Conservation (phyloP, 2,329 filamentous ascomycete genomes). For the Phaeoacremonium minimum region DNA sequence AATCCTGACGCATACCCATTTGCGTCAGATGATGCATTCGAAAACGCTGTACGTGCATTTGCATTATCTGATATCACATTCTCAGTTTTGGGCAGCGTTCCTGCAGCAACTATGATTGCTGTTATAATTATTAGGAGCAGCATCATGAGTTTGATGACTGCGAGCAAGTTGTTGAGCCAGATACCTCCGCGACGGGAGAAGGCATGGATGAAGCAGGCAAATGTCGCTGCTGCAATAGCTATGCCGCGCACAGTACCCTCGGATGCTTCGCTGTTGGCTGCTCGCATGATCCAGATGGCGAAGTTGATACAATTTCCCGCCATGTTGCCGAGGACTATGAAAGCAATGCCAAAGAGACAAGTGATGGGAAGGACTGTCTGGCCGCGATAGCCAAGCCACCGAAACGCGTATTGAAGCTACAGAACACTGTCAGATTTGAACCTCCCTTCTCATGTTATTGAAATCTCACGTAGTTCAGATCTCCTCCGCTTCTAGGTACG, state of each 20-base stretch:
- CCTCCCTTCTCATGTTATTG: background rate
- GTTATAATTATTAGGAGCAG: conserved; percentile 36
- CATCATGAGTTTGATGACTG: conserved; percentile 41
- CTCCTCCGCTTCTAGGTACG: conserved; percentile 39
- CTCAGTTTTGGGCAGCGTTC: conserved; percentile 12
- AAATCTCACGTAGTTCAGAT: conserved; percentile 35
- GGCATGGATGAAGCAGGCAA: conserved; percentile 43
- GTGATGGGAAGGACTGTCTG: conserved; percentile 32
- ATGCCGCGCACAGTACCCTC: conserved; percentile 38
- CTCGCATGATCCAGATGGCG: conserved; percentile 31
- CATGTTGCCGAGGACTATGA: conserved; percentile 42
- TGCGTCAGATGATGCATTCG: conserved; percentile 10
- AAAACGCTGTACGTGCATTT: conserved; percentile 11
- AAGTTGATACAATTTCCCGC: conserved; percentile 44
- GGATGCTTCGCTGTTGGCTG: conserved; percentile 25
- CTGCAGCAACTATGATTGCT: conserved; percentile 24
- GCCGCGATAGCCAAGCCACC: conserved; percentile 25
- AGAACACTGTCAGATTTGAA: conserved; percentile 2
- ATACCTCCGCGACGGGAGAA: conserved; percentile 45
- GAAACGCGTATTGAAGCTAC: conserved; percentile 39
- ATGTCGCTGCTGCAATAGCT: conserved; percentile 36
- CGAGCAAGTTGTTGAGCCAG: conserved; percentile 44
- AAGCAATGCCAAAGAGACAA: conserved; percentile 38
- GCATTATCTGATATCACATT: conserved; percentile 22
- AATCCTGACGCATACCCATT: conserved; percentile 33